phyloP scores from a whole-genome alignment of 1,284 basidiomycete species.

The Cutaneotrichosporon dermatis region DNA sequence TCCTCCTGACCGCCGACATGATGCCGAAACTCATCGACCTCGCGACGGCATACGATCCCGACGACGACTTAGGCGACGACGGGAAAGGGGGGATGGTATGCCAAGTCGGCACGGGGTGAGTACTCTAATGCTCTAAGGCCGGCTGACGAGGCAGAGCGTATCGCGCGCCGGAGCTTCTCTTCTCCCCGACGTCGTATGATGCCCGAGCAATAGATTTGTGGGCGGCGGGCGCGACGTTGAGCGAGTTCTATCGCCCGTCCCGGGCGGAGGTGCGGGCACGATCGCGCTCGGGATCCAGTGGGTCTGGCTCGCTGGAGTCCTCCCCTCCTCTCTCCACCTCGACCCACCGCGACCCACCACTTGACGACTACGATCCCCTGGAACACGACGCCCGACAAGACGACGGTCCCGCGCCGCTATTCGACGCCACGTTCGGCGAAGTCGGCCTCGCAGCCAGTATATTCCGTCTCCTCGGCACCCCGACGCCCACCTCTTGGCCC shows the following conservation, averaged over 20 bases:
- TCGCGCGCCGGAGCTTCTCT: constrained; percentile 85
- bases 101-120: constrained; percentile 73
- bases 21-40: constrained; percentile 74
- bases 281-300: too few species aligned
- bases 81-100: constrained; percentile 59
- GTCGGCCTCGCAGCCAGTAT: constrained; percentile 42
- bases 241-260: constrained; percentile 69
- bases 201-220: constrained; percentile 72
- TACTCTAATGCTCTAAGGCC: too few species aligned
- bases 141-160: constrained; percentile 57
- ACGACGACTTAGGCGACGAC: constrained; percentile 6
- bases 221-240: constrained; percentile 70
- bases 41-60: constrained; percentile 63
- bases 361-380: too few species aligned
- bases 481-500: constrained; percentile 33
- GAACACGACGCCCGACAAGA: too few species aligned
- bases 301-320: too few species aligned
- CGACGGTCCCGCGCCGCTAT: constrained; percentile 16
- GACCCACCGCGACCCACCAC: too few species aligned
- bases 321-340: too few species aligned
- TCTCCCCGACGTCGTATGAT: constrained; percentile 67
- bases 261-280: constrained; percentile 36
- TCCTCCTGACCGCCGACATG: constrained; percentile 61
- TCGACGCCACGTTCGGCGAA: constrained; percentile 35
- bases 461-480: constrained; percentile 36